Percentiles rank a stretch among this genome's conserved stretches.
Evolutionary conservation across 495 filamentous ascomycete species (phyloP).

Genomic region (Xylaria telfairii): DNA sequence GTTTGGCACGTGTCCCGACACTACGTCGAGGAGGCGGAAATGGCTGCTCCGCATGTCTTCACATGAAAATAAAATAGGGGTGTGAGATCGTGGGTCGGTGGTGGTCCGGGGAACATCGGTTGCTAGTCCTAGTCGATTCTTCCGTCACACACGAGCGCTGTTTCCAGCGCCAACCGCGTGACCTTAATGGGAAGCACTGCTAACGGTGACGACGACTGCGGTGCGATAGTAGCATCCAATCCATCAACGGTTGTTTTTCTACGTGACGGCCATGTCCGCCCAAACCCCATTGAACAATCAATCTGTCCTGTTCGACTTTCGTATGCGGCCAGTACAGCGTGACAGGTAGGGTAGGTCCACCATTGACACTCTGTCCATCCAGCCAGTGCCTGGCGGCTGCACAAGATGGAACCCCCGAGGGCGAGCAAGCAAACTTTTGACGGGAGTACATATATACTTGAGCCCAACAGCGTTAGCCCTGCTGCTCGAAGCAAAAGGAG

Average conservation of each 20-base stretch:
- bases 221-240: slow-evolving; percentile 23
- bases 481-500: background rate
- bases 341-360: slow-evolving; percentile 10
- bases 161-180: slow-evolving; percentile 21
- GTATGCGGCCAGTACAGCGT: slow-evolving; percentile 17
- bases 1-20: slow-evolving; percentile 25
- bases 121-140: slow-evolving; percentile 5
- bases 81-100: background rate
- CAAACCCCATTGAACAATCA: slow-evolving; percentile 10
- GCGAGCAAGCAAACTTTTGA: slow-evolving; percentile 20
- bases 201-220: slow-evolving; percentile 10
- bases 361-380: background rate
- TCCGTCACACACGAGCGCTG: slow-evolving; percentile 9
- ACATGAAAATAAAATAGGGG: slow-evolving; percentile 3
- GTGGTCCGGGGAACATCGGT: slow-evolving; percentile 2
- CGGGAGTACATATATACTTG: background rate
- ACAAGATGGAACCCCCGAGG: slow-evolving; percentile 15
- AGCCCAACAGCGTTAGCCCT: background rate
- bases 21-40: background rate
- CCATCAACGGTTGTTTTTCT: background rate
- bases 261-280: slow-evolving; percentile 4
- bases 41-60: background rate
- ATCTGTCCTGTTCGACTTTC: background rate
- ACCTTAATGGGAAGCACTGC: slow-evolving; percentile 15
- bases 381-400: slow-evolving; percentile 22